A percentile compares a stretch with the other conserved stretches of the same genome.
These are phyloP conservation scores for Umbelopsis isabellina DNA, from an alignment of 192 early-diverging fungal genomes.

Conservation along the genomic window DNA sequence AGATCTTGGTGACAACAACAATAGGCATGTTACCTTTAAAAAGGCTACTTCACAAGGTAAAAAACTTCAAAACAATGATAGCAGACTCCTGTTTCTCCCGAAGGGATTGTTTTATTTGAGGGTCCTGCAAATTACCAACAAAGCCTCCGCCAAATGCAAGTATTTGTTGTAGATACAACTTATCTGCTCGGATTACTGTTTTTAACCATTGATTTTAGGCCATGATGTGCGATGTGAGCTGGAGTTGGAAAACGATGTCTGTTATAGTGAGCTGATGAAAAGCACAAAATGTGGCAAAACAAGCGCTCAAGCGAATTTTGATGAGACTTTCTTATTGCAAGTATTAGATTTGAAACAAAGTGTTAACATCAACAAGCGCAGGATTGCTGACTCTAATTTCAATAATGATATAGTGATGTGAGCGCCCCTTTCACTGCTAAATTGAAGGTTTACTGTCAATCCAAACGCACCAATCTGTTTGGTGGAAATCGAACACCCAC, in stretches of 20 bases:
- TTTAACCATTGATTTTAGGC: not conserved
- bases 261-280: conserved; percentile 23
- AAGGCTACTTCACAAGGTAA: not conserved
- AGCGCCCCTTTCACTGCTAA: conserved; percentile 23
- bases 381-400: not conserved
- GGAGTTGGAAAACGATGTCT: conserved; percentile 32
- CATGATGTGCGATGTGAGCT: conserved; percentile 31
- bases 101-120: conserved; percentile 41
- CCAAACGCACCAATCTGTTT: conserved; percentile 12
- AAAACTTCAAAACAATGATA: not conserved
- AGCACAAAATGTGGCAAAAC: conserved; percentile 36
- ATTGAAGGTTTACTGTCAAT: conserved; percentile 28
- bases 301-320: conserved; percentile 32
- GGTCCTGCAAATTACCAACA: conserved; percentile 33
- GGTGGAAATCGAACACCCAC: not conserved
- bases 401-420: conserved; percentile 29
- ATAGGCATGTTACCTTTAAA: not conserved
- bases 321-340: conserved; percentile 43
- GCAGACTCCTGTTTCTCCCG: conserved; percentile 12
- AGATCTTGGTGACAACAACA: not conserved
- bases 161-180: not conserved
- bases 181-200: not conserved
- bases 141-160: conserved; percentile 36
- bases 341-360: not conserved
- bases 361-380: no score